A percentile compares a stretch with the other conserved stretches of the same genome.
These are phyloP conservation scores for Acephala macrosclerotiorum DNA, from an alignment of 2,329 filamentous ascomycete genomes.

Conservation along the genomic window DNA sequence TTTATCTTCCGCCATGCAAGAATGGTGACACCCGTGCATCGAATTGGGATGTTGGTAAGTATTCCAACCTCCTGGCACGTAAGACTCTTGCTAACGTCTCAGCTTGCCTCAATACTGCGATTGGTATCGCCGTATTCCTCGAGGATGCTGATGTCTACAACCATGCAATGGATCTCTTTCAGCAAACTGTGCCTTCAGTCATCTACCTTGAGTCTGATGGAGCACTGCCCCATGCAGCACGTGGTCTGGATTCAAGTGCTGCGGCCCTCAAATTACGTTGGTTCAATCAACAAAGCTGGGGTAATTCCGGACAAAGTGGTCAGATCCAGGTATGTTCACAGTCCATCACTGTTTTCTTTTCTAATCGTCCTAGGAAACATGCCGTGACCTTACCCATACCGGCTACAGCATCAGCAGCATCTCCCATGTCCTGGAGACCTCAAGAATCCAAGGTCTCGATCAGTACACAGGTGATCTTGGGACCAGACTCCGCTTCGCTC, in stretches of 20 bases:
- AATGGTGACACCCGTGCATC: constrained; percentile 24
- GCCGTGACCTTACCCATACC: constrained; percentile 41
- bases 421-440: constrained; percentile 42
- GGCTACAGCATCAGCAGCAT: constrained; percentile 41
- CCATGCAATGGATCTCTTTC: constrained; percentile 37
- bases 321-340: constrained; percentile 24
- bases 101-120: constrained; percentile 24
- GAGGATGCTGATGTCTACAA: constrained; percentile 37
- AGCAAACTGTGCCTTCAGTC: constrained; percentile 38
- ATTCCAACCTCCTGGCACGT: too few relatives aligned
- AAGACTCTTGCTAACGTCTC: constrained; percentile 1
- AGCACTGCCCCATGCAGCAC: constrained; percentile 29
- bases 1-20: constrained; percentile 40
- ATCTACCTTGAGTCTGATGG: constrained; percentile 41
- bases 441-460: constrained; percentile 41
- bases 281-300: constrained; percentile 26
- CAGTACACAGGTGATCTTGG: constrained; percentile 36
- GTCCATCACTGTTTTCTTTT: neutral
- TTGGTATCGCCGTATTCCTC: constrained; percentile 39
- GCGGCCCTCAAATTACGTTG: constrained; percentile 16
- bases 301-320: constrained; percentile 23
- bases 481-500: constrained; percentile 32
- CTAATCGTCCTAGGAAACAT: constrained; percentile 36
- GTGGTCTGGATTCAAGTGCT: constrained; percentile 16
- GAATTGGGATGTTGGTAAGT: constrained; percentile 42